A percentile compares a stretch with the other conserved stretches of the same genome.
phyloP scores from a whole-genome alignment of 257 asterid genomes.

The Fraxinus pennsylvanica region DNA sequence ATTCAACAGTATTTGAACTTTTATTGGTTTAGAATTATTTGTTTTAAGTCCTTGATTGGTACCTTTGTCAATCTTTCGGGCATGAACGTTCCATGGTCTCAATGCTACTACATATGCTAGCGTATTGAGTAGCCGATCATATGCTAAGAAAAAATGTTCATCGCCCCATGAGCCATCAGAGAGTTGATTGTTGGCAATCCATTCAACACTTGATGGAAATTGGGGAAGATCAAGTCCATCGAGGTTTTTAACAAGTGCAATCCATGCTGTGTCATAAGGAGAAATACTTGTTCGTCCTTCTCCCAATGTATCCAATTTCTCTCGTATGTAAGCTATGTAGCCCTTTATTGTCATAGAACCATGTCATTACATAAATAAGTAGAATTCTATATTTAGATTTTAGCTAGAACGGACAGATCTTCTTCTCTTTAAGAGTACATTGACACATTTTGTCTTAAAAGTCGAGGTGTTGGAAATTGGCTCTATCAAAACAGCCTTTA shows the following conservation, averaged over 20 bases:
- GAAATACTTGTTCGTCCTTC: constrained; percentile 53
- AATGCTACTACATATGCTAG: constrained; percentile 36
- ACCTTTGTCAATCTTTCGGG: constrained; percentile 29
- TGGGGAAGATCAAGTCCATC: constrained; percentile 28
- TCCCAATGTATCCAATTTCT: constrained; percentile 26
- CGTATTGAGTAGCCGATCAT: constrained; percentile 36
- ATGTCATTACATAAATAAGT: too few relatives aligned
- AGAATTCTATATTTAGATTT: too few relatives aligned
- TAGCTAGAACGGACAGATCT: too few relatives aligned
- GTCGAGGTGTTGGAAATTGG: too few relatives aligned
- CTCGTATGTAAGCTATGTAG: constrained; percentile 11
- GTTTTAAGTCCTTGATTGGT: not conserved
- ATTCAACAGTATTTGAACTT: too few relatives aligned
- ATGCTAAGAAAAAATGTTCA: constrained; percentile 10
- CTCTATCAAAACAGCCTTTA: too few relatives aligned
- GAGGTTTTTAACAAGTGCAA: constrained; percentile 29
- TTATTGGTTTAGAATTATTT: not conserved
- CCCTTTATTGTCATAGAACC: not conserved
- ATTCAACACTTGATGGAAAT: constrained; percentile 40
- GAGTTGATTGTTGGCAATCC: constrained; percentile 47
- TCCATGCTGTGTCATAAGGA: constrained; percentile 55
- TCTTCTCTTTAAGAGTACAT: too few relatives aligned
- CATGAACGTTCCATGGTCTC: constrained; percentile 27
- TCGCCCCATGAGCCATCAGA: constrained; percentile 55
- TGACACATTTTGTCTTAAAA: too few relatives aligned